Evolutionary conservation across 2,329 filamentous ascomycete genomes (phyloP).

Genomic region (Ambrosiella beaveri): DNA sequence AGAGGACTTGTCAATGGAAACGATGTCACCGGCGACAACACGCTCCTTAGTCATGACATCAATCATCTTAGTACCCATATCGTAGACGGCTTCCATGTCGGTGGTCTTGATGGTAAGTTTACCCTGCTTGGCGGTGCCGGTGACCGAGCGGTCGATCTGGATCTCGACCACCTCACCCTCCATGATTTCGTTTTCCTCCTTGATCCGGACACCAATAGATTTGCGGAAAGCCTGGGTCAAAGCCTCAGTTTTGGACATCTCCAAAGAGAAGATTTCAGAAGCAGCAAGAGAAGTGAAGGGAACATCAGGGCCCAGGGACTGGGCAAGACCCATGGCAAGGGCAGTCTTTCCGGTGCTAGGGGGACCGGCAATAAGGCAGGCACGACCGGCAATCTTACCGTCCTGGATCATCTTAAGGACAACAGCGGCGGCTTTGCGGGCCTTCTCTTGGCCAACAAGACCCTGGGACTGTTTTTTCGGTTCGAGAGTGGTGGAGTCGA

Average conservation of each 20-base stretch:
- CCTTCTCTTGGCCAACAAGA: conserved; percentile 89
- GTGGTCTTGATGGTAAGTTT: conserved; percentile 99
- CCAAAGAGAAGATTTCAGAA: conserved; percentile 93
- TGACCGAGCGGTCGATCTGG: conserved; percentile 92
- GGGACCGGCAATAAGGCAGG: conserved; percentile 85
- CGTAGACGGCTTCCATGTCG: conserved; percentile 98
- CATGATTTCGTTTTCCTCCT: conserved; percentile 98
- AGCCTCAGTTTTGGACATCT: conserved; percentile 99
- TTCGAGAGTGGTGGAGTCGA: conserved; percentile 80
- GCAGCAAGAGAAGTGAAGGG: conserved; percentile 92
- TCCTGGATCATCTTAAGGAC: conserved; percentile 99
- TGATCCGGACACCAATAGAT: conserved; percentile 93
- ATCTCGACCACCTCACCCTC: conserved; percentile 98
- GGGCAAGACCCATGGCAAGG: conserved; percentile 97
- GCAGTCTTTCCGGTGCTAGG: conserved; percentile 97
- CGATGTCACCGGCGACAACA: conserved; percentile 95
- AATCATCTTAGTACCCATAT: conserved; percentile 99
- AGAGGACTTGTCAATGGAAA: conserved; percentile 95
- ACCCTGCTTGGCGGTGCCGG: conserved; percentile 91
- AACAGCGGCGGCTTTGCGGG: conserved; percentile 85
- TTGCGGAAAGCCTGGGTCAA: conserved; percentile 98
- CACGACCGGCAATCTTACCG: conserved; percentile 91
- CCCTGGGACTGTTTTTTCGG: conserved; percentile 75
- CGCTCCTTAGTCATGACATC: conserved; percentile 99
- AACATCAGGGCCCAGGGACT: conserved; percentile 83